Base-by-base conservation (phyloP, 805 yeast species). In the Wickerhamomyces chaumierensis region DNA sequence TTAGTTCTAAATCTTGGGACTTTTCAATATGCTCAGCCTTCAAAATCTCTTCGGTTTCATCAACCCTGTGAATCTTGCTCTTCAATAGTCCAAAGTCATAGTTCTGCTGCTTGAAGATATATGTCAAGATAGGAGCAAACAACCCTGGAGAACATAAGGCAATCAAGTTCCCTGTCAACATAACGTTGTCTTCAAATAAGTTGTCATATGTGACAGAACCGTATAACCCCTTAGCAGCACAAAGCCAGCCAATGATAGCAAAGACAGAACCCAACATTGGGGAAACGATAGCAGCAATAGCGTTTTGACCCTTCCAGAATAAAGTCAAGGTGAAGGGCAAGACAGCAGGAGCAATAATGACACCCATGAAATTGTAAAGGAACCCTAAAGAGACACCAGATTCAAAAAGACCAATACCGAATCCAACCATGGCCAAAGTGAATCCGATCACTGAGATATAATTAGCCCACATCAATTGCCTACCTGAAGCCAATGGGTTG, bases 311-410 rank as follows among this genome's bases (percentile, higher is more conserved):
- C 42, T 53, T 65, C 56, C 87, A 82, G 46, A 72, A 71, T 49
- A 75, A 63, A 3, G 83, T 80, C 52, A 81, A 59, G 4, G 75
- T 73, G 31, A 81, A 73, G 2, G 95, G 94, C 35, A 83, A 60
- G 5, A 87, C 96, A 18, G 90, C 94, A 43, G 90, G 76, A 5
- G 92, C 81, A 39, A 87, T 83, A 35, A 87, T 81, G 41, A 86
- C 75, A 39, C 96, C 96, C 94, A 85, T 85, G 45, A 87, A 62
- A 55, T 83, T 84, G 59, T 85, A 85, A 32, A 87, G 66, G 61
- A 80, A 87, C 21, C 95, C 95, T 84, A 86, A 80, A 25, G 84
- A 75, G 38, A 86, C 79, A 18, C 78, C 81, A 16, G 90, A 94
- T 50, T 86, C 82, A 61, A 73, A 71, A 36, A 87, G 66, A 11